phyloP scores from a whole-genome alignment of 2,329 filamentous ascomycete species.

The Pyricularia grisea region DNA sequence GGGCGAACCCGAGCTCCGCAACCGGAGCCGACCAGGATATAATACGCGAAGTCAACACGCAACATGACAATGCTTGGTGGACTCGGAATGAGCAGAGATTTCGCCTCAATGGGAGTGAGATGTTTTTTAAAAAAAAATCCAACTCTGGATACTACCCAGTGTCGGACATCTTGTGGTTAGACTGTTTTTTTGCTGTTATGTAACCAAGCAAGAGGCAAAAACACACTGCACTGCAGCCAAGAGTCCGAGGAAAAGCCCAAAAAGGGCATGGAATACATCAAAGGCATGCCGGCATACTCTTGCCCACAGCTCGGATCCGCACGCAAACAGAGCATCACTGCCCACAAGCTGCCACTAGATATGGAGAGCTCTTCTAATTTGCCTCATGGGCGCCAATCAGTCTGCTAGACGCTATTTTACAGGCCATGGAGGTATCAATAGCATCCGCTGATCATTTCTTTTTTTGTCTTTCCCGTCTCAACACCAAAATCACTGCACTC shows the following conservation, averaged over 20 bases:
- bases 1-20: not conserved
- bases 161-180: not conserved
- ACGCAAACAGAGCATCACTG: not conserved
- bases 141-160: not conserved
- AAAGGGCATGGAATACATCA: not conserved
- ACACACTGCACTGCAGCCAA: not conserved
- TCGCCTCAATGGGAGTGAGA: not conserved
- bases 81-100: not conserved
- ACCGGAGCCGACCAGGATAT: not conserved
- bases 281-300: not conserved
- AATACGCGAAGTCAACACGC: not conserved
- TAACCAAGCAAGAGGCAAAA: no score
- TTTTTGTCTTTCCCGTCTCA: not conserved
- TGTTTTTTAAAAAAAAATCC: not conserved
- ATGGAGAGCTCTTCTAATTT: no score
- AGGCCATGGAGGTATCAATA: not conserved
- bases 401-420: not conserved
- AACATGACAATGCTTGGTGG: not conserved
- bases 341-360: not conserved
- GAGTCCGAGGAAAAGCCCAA: not conserved
- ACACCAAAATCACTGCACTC: conserved; percentile 9
- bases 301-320: not conserved
- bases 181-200: no score
- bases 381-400: no score
- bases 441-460: not conserved